A percentile compares a stretch with the other conserved stretches of the same genome.
Conservation (phyloP, 139 green algal genomes). For the Closterium sp. region DNA sequence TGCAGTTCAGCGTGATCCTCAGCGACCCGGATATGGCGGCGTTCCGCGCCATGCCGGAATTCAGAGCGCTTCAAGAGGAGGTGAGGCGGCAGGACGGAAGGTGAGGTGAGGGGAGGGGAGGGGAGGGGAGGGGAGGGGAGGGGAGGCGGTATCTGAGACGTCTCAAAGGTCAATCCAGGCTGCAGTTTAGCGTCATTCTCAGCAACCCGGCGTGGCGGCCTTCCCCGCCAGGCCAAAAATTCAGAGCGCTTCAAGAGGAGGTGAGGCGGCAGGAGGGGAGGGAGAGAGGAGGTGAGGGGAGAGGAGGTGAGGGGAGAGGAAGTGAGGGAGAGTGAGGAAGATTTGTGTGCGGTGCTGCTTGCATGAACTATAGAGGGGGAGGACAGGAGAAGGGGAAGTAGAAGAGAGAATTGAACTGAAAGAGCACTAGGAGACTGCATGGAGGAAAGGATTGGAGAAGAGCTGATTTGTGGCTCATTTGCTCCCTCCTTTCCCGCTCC, state of each 20-base stretch:
- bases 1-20: conserved; percentile 79
- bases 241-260: conserved; percentile 32
- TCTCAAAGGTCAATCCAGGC: no score
- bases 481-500: not conserved
- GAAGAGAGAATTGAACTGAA: no score
- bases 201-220: conserved; percentile 57
- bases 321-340: no score
- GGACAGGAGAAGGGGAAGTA: no score
- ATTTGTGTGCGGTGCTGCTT: no score
- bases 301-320: not conserved
- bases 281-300: not conserved
- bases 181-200: conserved; percentile 79
- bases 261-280: not conserved
- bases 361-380: no score
- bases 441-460: no score
- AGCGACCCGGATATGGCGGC: conserved; percentile 58
- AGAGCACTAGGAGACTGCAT: no score
- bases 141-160: no score
- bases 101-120: not conserved
- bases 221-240: conserved; percentile 78
- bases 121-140: not conserved
- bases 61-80: conserved; percentile 32
- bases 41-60: conserved; percentile 77
- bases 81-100: not conserved
- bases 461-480: not conserved